phyloP scores from a whole-genome alignment of 805 yeast species.

The Gaillardinia entomophila region DNA sequence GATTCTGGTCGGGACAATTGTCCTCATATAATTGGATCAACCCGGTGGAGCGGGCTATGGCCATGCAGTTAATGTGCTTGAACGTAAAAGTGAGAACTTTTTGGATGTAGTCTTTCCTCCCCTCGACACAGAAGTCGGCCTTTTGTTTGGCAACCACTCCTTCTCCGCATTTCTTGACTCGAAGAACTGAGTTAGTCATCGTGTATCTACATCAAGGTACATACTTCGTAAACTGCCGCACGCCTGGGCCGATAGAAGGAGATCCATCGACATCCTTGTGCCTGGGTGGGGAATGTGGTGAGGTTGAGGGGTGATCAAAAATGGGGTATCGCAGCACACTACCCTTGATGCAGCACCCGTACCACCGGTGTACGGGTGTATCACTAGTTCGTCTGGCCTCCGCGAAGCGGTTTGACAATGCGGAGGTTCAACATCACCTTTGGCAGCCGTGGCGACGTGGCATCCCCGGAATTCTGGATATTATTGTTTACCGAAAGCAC shows the following conservation, averaged over 20 bases:
- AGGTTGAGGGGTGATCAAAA: no score
- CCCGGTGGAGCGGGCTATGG: slow-evolving; percentile 19
- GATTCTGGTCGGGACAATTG: background rate
- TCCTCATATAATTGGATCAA: slow-evolving; percentile 24
- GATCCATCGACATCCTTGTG: slow-evolving; percentile 6
- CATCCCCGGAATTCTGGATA: background rate
- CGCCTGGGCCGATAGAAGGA: slow-evolving; percentile 12
- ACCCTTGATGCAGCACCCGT: no score
- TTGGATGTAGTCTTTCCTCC: slow-evolving; percentile 13
- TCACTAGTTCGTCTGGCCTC: no score
- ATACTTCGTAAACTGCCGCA: slow-evolving; percentile 14
- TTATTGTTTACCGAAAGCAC: background rate
- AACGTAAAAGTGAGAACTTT: slow-evolving; percentile 14
- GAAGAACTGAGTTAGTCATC: slow-evolving; percentile 13
- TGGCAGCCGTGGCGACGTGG: slow-evolving; percentile 18
- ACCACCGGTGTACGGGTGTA: no score
- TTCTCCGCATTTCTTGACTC: slow-evolving; percentile 6
- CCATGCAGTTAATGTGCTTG: slow-evolving; percentile 15
- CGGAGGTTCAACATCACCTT: slow-evolving; percentile 49
- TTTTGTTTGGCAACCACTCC: slow-evolving; percentile 6
- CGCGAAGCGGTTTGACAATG: slow-evolving; percentile 59
- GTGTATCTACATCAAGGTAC: slow-evolving; percentile 4
- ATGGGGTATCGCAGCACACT: no score
- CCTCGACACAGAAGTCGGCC: slow-evolving; percentile 10
- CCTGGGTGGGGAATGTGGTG: no score